Evolutionary conservation across 1,284 basidiomycete genomes (phyloP), one percentile per base, ranked within the genome.

Genomic region (Fomitopsis betulina): DNA sequence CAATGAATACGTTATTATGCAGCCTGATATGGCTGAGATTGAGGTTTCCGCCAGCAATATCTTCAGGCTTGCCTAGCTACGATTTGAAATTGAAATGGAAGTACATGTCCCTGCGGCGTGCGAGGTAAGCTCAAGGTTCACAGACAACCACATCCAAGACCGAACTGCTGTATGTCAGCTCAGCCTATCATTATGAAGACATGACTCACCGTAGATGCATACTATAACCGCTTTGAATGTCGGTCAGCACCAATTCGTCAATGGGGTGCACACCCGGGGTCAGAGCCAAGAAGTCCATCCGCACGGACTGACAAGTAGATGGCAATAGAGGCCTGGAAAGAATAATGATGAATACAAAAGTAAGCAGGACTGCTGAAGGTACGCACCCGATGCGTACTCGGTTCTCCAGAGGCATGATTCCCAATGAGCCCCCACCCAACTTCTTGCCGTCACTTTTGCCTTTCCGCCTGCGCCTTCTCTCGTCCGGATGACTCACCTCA

Each of bases 221-320:
- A 0, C 85, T 79, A 67, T 85, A 85, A 0, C 84, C 86, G 12
- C 84, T 82, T 65, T 91, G 90, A 2, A 88, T 73, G 62, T 94
- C 92, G 0, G 84, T 87, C 42, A 96, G 71, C 0, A 85, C 83
- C 56, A 95, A 72, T 9, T 81, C 79, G 60, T 92, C 87, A 56
- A 95, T 81, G 3, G 84, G 78, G 67, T 94, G 91, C 3, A 94
- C 85, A 2, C 93, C 93, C 17, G 91, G 85, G 6, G 83, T 79
- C 43, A 96, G 73, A 1, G 93, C 91, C 54, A 95, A 71, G 68
- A 95, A 94, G 55, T 89, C 81, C 82, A 95, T 90, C 37, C 91
- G 79, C n/a, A 94, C 88, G 21, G 89, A 89, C 67, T 95, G 90
- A 67, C 90, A 93, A 1, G 91, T 86, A 9, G 85, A 86, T 2